Evolutionary conservation across 768 basidiomycete genomes (phyloP).

Genomic region (Mycena albidolilacea): DNA sequence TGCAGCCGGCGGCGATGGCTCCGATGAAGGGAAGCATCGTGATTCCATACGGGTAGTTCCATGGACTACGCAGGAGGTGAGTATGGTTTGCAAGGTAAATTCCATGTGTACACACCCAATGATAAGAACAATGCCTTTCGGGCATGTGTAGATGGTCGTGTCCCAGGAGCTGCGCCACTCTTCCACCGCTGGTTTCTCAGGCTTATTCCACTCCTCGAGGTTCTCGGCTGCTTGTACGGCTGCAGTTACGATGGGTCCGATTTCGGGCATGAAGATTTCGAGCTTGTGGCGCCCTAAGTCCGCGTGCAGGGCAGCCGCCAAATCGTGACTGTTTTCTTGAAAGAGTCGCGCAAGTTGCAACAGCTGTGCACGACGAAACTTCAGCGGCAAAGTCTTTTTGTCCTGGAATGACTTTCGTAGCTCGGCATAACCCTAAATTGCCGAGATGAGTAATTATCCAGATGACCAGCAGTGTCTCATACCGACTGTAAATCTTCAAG

Average conservation of each 20-base stretch:
- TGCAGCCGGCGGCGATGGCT: conserved; percentile 82
- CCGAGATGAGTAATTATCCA: neutral
- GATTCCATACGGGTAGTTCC: conserved; percentile 69
- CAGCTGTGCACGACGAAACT: conserved; percentile 16
- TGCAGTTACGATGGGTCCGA: conserved; percentile 13
- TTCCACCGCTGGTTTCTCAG: conserved; percentile 22
- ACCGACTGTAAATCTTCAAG: neutral
- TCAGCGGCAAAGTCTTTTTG: conserved; percentile 4
- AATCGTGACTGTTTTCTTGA: conserved; percentile 16
- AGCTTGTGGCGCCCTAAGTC: conserved; percentile 25
- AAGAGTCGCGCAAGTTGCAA: conserved; percentile 25
- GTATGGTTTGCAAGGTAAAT: too few species aligned
- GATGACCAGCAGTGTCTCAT: neutral
- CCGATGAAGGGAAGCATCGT: conserved; percentile 72
- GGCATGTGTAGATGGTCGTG: conserved; percentile 15
- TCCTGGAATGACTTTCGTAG: conserved; percentile 17
- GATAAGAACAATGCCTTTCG: conserved; percentile 22
- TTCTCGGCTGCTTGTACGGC: conserved; percentile 18
- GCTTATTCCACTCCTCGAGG: conserved; percentile 31
- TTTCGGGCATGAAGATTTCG: conserved; percentile 10
- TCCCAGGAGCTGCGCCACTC: conserved; percentile 25
- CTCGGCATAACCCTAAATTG: conserved; percentile 8
- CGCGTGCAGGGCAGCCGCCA: neutral
- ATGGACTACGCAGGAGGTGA: conserved; percentile 59
- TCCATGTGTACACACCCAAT: neutral